phyloP scores from a whole-genome alignment of 352 stramenopile species.

The Globisporangium acanthophoron region DNA sequence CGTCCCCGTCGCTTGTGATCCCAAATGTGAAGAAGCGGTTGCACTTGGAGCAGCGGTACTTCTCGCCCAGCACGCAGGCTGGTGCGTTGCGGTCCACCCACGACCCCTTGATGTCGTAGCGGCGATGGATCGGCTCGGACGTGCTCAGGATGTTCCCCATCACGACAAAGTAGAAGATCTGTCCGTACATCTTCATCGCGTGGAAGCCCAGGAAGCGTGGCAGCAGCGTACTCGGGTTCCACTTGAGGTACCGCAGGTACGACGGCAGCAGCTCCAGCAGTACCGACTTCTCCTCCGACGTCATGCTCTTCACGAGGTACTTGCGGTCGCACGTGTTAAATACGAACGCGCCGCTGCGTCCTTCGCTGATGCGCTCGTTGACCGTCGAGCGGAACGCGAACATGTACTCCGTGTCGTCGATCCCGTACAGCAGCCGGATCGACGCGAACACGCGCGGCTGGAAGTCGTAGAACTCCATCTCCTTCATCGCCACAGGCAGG shows the following conservation, averaged over 20 bases:
- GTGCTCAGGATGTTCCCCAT: conserved; percentile 90
- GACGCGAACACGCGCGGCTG: conserved; percentile 76
- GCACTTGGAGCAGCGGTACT: conserved; percentile 81
- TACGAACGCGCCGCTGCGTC: conserved; percentile 84
- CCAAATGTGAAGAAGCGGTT: conserved; percentile 83
- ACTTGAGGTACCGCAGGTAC: conserved; percentile 85
- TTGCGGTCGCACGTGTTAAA: conserved; percentile 88
- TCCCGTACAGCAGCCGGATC: conserved; percentile 56
- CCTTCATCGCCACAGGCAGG: conserved; percentile 58
- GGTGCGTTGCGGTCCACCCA: conserved; percentile 85
- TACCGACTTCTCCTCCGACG: conserved; percentile 68
- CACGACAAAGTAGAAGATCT: conserved; percentile 90
- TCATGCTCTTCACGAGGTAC: conserved; percentile 90
- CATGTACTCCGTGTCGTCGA: conserved; percentile 78
- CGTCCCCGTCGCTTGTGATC: conserved; percentile 17
- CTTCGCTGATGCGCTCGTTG: conserved; percentile 89
- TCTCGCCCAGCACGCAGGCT: conserved; percentile 67
- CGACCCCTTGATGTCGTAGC: conserved; percentile 91
- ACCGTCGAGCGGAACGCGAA: conserved; percentile 74
- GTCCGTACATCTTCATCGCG: conserved; percentile 89
- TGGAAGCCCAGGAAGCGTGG: conserved; percentile 88
- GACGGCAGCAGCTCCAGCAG: conserved; percentile 74
- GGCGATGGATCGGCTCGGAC: conserved; percentile 73
- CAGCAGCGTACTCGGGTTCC: conserved; percentile 84
- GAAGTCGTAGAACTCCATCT: conserved; percentile 89